Conservation (phyloP, 768 basidiomycete genomes). For the Naganishia randhawae region DNA sequence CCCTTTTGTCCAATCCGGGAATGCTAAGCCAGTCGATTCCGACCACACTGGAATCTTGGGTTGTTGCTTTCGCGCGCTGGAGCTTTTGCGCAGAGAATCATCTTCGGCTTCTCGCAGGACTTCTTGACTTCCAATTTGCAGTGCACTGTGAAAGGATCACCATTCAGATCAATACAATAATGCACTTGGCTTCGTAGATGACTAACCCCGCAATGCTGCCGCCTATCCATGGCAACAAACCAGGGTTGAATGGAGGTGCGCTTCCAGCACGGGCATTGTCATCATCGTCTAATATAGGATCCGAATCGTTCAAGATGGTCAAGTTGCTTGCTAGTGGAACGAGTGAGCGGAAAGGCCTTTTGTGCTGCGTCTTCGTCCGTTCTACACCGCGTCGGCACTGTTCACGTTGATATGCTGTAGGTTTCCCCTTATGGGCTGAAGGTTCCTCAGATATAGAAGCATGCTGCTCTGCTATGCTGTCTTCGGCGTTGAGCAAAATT, state of each 20-base stretch:
- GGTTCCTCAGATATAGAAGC: not conserved
- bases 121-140: constrained; percentile 16
- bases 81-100: not conserved
- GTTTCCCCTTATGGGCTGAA: constrained; percentile 25
- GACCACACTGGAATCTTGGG: constrained; percentile 17
- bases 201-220: constrained; percentile 85
- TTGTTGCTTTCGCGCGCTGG: not conserved
- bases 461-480: not conserved
- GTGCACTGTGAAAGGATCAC: not conserved
- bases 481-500: constrained; percentile 50
- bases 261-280: not conserved
- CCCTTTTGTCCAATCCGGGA: constrained; percentile 5
- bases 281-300: constrained; percentile 50
- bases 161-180: not conserved
- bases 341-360: constrained; percentile 69
- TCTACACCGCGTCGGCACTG: constrained; percentile 19
- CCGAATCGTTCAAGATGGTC: constrained; percentile 79
- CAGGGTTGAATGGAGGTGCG: constrained; percentile 55
- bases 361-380: constrained; percentile 51
- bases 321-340: constrained; percentile 69
- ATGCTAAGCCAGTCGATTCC: not conserved
- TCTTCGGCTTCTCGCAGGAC: constrained; percentile 9
- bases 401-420: constrained; percentile 23
- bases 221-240: constrained; percentile 83
- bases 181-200: not conserved